Evolutionary conservation across 768 basidiomycete genomes (phyloP), one percentile per base, ranked within the genome.

Genomic region (Lactifluus volemus): DNA sequence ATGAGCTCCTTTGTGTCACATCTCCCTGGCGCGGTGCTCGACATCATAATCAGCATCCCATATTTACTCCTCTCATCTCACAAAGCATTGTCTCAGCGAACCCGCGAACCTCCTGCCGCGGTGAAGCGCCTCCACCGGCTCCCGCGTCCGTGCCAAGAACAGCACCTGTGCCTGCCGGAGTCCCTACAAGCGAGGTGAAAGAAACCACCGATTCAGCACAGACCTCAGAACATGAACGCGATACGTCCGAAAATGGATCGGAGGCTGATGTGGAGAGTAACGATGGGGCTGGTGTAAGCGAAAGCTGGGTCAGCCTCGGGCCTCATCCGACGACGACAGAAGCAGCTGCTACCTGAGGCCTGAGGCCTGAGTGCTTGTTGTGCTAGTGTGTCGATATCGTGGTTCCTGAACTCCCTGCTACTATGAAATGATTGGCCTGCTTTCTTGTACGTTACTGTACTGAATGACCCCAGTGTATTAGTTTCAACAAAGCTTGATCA

Each of bases 221-320:
- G 63, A 60, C 48, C 30, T 63, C 67, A 8, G 69, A 69, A 14
- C 60, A 63, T 36, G 67, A 68, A 47, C 67, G 61, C n/a, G 69
- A 71, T 32, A 62, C 50, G 39, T 72, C 73, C 3, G 87, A 84
- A 57, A 73, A 76, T 19, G 78, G 75, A 48, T 87, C 86, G 1
- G 87, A 89, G 55, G 80, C 81, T 6, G 88, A 89, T 59, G 77
- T 81, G 11, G 88, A 89, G 71, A 85, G 85, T 66, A 84, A 82
- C 65, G 82, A 81, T 59, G 74, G 72, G 10, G 73, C 77, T 5
- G 77, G 76, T 34, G 81, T 81, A 30, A 81, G 74, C 41, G 77
- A 81, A 52, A 89, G 86, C 64, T 92, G 89, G 89, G 74, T 92
- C 54, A 88, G 82, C 69, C 73, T 90, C 49, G 63, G 68, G 54